These are phyloP conservation scores for Zea luxurians DNA, from an alignment of 176 grass and related monocot genomes.

Conservation along the genomic window DNA sequence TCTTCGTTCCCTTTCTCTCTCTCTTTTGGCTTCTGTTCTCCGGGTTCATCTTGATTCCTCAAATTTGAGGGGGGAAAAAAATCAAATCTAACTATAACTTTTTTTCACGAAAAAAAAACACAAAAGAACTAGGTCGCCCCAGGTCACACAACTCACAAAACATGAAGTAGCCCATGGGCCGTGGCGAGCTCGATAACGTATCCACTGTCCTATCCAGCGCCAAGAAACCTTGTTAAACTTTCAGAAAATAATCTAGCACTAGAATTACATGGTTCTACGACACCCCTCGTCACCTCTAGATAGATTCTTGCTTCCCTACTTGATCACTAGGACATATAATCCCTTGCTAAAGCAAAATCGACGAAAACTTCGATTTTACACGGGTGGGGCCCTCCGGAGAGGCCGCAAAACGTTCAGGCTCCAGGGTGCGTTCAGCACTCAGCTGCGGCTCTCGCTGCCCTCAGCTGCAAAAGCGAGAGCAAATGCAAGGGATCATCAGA, in stretches of 20 bases:
- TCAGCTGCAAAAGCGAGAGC: conserved; percentile 48
- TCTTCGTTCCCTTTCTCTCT: no score
- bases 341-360: background rate
- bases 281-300: background rate
- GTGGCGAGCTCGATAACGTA: no score
- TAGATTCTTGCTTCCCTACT: conserved; percentile 5
- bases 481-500: background rate
- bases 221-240: background rate
- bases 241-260: conserved; percentile 14
- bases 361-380: conserved; percentile 11
- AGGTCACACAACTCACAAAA: no score
- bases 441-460: conserved; percentile 43
- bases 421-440: conserved; percentile 34
- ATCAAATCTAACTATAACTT: no score
- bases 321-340: background rate
- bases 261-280: background rate
- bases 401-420: background rate
- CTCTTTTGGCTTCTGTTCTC: no score
- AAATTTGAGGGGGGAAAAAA: no score
- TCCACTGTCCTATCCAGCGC: background rate
- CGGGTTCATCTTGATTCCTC: no score
- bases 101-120: no score
- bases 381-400: background rate
- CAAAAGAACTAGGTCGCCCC: no score
- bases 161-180: background rate